Base-by-base conservation (phyloP, 1,284 basidiomycete species). In the Ceratobasidium sp. region DNA sequence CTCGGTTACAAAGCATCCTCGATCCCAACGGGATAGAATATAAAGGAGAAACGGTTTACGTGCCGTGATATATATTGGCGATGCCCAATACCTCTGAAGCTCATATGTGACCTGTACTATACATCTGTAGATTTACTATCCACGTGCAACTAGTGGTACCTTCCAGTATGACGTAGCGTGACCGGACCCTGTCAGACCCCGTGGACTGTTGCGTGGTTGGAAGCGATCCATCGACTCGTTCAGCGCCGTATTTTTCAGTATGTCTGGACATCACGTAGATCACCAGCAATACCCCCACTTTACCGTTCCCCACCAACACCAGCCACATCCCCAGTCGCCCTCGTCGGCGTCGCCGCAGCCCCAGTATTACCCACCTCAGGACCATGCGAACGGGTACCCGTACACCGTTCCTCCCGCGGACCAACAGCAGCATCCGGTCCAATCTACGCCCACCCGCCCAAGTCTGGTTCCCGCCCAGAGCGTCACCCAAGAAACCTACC, bases 401-500 rank as follows among this genome's bases (percentile, higher is more conserved):
- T 48, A 64, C 63, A 13, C 71, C 31, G 61, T 43, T 16, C 61
- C 71, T 31, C 29, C 71, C 31, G 41, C 61, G 19, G 51, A 46
- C 8, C 13, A 56, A 29, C 74, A 75, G 53, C 74, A 29, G n/a
- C 74, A 66, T 14, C 56, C 63, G 0, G 58, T 49, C n/a, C 74
- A 76, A 37, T 37, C 54, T 13, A 51, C 63, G 41, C 51, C 71
- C 19, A 48, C 46, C 19, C 72, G 59, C 27, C 29, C 64, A 34
- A 69, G 63, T 34, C 62, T 68, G 39, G 62, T 73, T 6, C 61
- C 71, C 39, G 48, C 71, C 27, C 53, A 43, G 37, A 84, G 83
- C 14, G 83, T 84, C 1, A 76, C 77, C 82, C 84, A 76, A 54
- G 77, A 77, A 68, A 63, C 77, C 29, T 77, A 77, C 61, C 58